Base-by-base conservation (phyloP, 257 asterid species). In the Solanum medicagineum region DNA sequence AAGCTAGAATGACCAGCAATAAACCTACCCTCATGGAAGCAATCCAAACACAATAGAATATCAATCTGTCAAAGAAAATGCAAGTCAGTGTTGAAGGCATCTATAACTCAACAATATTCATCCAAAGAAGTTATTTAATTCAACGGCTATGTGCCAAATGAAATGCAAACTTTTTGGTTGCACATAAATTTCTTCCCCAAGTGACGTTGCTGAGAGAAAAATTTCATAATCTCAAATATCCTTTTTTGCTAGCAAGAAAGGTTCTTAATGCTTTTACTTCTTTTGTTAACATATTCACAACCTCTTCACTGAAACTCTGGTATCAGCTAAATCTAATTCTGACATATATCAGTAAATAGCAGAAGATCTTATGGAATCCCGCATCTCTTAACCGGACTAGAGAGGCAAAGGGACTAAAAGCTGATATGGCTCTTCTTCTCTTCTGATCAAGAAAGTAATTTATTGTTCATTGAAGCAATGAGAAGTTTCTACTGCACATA, bases 1-100 rank as follows among this genome's bases (percentile, higher is more conserved):
- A 95, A 88, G 90, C 98, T 95, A 82, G 98, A 96, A 89, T 96
- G 99, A 85, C 99, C 98, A 81, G 89, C 90, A 81, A 93, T 92
- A 91, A 94, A 96, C 89, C 91, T 89, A 85, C 99, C 99, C 88
- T 93, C 98, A 56, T 94, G 88, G 92, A 91, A 96, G 92, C 99
- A 96, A 89, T 95, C 97, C 90, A 85, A 87, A 88, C 99, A 96
- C 84, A 96, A 81, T 60, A 88, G 89, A 60, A 90, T 94, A 89
- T 96, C 98, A 84, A 89, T 93, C 99, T 96, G 95, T 84, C 69
- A 87, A 92, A 80, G 73, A 36, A 85, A 87, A 87, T 69, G 87
- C n/a, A 85, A 83, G 68, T 86, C 60, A 84, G 89, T 65, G 57
- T 88, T 87, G 59, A 86, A 81, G 68, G 83, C 49, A 79, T 29